Evolutionary conservation across 345 rosid species (phyloP).

Genomic region (Firmiana major): DNA sequence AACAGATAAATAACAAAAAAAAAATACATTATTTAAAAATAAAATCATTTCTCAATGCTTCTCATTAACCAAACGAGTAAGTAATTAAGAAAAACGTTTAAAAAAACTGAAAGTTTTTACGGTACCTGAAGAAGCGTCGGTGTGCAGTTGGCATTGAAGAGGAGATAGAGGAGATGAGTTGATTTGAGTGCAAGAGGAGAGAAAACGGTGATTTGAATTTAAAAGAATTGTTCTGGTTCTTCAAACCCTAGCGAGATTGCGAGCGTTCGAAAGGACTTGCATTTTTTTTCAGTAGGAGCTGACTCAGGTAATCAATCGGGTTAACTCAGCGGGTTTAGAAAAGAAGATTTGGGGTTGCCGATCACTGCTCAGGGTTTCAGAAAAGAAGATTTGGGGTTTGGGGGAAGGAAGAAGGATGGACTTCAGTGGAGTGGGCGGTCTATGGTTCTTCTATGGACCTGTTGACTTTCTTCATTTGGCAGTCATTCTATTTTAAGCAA

Average conservation of each 20-base stretch:
- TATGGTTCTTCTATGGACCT: background rate
- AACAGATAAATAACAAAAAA: background rate
- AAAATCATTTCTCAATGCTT: background rate
- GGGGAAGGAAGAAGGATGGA: background rate
- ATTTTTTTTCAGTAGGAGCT: slow-evolving; percentile 15
- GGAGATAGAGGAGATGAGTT: slow-evolving; percentile 4
- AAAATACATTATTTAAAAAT: background rate
- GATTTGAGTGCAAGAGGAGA: slow-evolving; percentile 25
- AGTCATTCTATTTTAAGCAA: no score
- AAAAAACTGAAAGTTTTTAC: background rate
- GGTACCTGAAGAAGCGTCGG: slow-evolving; percentile 31
- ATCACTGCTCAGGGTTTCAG: background rate
- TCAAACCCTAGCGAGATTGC: slow-evolving; percentile 37
- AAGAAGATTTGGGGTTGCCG: background rate
- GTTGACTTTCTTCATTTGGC: no score
- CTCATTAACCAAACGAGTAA: background rate
- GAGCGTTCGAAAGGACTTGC: slow-evolving; percentile 41
- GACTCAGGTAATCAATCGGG: background rate
- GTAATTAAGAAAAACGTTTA: background rate
- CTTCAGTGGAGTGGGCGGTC: background rate
- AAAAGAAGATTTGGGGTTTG: background rate
- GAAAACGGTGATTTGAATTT: slow-evolving; percentile 24
- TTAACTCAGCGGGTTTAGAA: slow-evolving; percentile 2
- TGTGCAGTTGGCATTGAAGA: slow-evolving; percentile 23
- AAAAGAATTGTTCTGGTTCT: slow-evolving; percentile 23